Base-by-base conservation (phyloP, 1,139 yeast genomes). In the Suhomyces yuchorum region DNA sequence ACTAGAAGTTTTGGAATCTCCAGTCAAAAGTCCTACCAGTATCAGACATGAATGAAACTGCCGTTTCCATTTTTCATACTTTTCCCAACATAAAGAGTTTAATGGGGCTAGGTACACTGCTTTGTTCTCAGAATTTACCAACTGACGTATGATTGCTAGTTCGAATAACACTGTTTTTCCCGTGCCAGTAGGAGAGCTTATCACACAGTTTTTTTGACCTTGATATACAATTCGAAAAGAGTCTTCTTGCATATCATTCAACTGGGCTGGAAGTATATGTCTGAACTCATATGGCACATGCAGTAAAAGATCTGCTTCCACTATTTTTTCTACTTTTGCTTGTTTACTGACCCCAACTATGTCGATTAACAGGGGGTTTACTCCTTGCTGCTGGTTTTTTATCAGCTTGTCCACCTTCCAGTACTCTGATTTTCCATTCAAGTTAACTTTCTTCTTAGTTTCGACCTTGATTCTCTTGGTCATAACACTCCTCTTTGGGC, bases 121-220 rank as follows among this genome's bases (percentile, higher is more conserved):
- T 56, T 78, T 79, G 14, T 61, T 48, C 38, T 67, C 62, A 12
- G 48, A 44, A 8, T 56, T 42, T 6, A 48, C 57, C 12, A 77
- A 48, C 18, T 70, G 51, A 18, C 70, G 59, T n/a, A 78, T 53
- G 1, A 80, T 75, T 0, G 84, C 81, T 34, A 81, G 55, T 56
- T 81, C 84, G 54, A 78, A 79, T 3, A 80, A 56, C 0, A 73
- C 83, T 0, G 84, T 80, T 55, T 80, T 81, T 0, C 85, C 84
- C 1, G 84, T 77, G 0, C 85, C 84, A 0, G 84, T 78, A 0
- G 85, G 85, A 2, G 84, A 67, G 35, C 80, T 71, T 12, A 80
- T 63, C 1, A 80, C 77, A 51, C 78, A 72, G 51, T 77, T 80
- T 17, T 62, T 53, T n/a, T 62, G 56, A 2, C 59, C 44, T 3